phyloP scores from a whole-genome alignment of 2,329 filamentous ascomycete genomes.

The Cladosporium sp. region DNA sequence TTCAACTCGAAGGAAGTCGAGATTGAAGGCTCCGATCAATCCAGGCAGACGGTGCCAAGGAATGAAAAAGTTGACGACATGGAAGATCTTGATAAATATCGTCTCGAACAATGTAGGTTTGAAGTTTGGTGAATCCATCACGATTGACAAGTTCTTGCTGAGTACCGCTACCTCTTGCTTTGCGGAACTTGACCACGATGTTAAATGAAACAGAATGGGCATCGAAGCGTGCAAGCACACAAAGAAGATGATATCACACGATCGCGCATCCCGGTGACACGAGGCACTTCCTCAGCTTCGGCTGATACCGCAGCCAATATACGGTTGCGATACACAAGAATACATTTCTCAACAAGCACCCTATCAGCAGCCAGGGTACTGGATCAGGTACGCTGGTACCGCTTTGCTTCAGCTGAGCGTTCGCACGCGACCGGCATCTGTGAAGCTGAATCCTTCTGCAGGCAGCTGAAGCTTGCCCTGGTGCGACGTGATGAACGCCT shows the following conservation, averaged over 20 bases:
- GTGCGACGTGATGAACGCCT: constrained; percentile 1
- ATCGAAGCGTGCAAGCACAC: not conserved
- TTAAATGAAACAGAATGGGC: not conserved
- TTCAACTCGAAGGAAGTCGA: constrained; percentile 46
- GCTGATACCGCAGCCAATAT: not conserved
- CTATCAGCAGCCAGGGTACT: not conserved
- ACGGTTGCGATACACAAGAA: not conserved
- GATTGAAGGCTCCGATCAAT: constrained; percentile 46
- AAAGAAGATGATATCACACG: not conserved
- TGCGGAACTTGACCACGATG: not conserved
- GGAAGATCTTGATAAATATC: constrained; percentile 39
- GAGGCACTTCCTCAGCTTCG: not conserved
- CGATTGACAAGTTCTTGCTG: not conserved
- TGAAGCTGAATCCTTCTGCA: not conserved
- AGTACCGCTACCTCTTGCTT: not conserved
- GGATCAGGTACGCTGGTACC: not conserved
- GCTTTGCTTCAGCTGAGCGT: not conserved
- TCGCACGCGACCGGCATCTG: not conserved
- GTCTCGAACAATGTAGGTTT: constrained; percentile 35
- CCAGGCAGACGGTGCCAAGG: constrained; percentile 49
- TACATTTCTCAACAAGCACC: not conserved
- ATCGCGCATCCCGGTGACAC: not conserved
- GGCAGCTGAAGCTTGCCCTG: not conserved
- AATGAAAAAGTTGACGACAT: constrained; percentile 43
- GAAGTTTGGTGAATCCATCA: constrained; percentile 26